Base-by-base conservation (phyloP, 176 grass and related monocot species). In the Alloteropsis semialata region DNA sequence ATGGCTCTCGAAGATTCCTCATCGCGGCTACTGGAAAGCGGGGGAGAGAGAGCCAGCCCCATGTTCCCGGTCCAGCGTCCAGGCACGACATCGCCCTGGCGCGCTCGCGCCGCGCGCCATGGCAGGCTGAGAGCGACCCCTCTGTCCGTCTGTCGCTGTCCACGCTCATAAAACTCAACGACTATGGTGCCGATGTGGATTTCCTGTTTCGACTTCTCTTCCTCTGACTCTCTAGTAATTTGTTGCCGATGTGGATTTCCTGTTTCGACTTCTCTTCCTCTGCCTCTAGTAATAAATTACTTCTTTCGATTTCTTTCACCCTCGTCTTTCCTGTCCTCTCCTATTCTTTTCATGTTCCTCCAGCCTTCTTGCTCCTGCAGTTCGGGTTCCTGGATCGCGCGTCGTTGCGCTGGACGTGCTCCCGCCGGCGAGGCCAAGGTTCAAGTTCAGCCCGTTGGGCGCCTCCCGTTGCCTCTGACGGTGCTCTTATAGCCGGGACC, bases 181-280 rank as follows among this genome's bases (percentile, higher is more conserved):
- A 74, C 71, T 36, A 70, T 16, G 67, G n/a, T 4, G 42, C 39
- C n/a, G 69, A 33, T 10, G 48, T 7, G 48, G 29, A 34, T 74
- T 74, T 53, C 46, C 70, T 1, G 29, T 74, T 74, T 74, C 48
- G 30, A 74, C 54, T 74, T 74, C 49, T 3, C 69, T 50, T 71
- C 42, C 24, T 29, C 38, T 43, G 22, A n/a, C n/a, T 14, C 13
- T 41, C 37, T 39, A n/a, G n/a, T n/a, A n/a, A n/a, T n/a, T n/a
- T n/a, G n/a, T n/a, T n/a, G n/a, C n/a, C n/a, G n/a, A n/a, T n/a
- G n/a, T n/a, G n/a, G n/a, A 34, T 74, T 74, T 53, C 46, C 70
- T 1, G 29, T 74, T 74, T 74, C 48, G 30, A 74, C 54, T 74
- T 74, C 49, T 3, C 69, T 50, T 71, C 42, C 24, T 29, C 38